Conservation (phyloP, 129 eudicot genomes). For the Helianthus tuberosus region DNA sequence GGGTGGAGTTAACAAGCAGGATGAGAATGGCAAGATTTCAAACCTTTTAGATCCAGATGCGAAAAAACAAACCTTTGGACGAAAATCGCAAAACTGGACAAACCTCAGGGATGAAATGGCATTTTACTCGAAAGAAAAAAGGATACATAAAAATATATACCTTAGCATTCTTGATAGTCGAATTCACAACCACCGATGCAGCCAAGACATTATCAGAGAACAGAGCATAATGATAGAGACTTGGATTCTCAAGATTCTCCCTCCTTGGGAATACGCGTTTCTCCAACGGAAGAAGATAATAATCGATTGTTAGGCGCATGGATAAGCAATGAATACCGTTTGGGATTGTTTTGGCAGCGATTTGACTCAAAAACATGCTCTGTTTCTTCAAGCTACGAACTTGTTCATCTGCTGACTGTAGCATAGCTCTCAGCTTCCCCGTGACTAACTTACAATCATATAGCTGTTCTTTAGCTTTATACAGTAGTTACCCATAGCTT, state of each 20-base stretch:
- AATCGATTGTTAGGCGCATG: constrained; percentile 86
- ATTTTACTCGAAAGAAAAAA: background rate
- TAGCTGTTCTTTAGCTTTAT: constrained; percentile 79
- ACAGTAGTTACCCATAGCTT: constrained; percentile 80
- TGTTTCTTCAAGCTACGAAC: constrained; percentile 91
- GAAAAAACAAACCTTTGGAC: too few species aligned
- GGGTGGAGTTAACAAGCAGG: too few species aligned
- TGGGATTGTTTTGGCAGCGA: constrained; percentile 96
- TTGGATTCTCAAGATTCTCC: constrained; percentile 84
- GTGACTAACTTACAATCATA: constrained; percentile 87
- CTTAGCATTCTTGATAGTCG: constrained; percentile 82
- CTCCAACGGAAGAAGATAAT: constrained; percentile 73
- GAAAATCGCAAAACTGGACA: too few species aligned
- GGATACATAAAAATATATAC: constrained; percentile 32
- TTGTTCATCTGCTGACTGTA: constrained; percentile 93
- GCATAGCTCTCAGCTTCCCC: constrained; percentile 92
- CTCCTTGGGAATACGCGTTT: constrained; percentile 74
- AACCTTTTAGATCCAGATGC: too few species aligned
- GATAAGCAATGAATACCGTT: constrained; percentile 92
- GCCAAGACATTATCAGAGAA: constrained; percentile 96
- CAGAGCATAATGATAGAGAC: constrained; percentile 86
- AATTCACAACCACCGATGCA: constrained; percentile 95
- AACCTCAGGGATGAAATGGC: too few species aligned
- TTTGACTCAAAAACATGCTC: constrained; percentile 91
- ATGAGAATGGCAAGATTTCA: too few species aligned